These are phyloP conservation scores for Diaporthe capsici DNA, from an alignment of 2,329 filamentous ascomycete species.

Conservation along the genomic window DNA sequence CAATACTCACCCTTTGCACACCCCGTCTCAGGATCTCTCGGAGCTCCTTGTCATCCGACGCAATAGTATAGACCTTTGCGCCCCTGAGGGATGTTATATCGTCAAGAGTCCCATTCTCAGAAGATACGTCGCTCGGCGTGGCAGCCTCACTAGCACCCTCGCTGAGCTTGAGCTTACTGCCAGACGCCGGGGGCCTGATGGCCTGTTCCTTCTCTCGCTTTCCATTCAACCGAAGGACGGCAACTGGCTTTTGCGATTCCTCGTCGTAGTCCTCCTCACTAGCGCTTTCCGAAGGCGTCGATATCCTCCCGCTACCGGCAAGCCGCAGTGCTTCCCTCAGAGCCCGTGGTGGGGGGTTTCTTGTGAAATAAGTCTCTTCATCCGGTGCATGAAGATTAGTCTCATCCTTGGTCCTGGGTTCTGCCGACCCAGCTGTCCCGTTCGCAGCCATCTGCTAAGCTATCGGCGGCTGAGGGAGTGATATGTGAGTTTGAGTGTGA, in stretches of 20 bases:
- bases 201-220: constrained; percentile 43
- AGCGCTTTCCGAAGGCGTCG: constrained; percentile 54
- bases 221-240: constrained; percentile 44
- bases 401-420: background rate
- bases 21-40: constrained; percentile 54
- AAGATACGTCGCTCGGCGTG: constrained; percentile 38
- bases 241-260: constrained; percentile 44
- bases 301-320: constrained; percentile 33
- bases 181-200: constrained; percentile 39
- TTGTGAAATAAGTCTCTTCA: constrained; percentile 24
- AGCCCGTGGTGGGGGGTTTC: constrained; percentile 37
- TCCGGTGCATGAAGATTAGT: background rate
- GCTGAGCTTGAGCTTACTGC: constrained; percentile 40
- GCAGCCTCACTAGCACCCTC: constrained; percentile 33
- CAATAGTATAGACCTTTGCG: constrained; percentile 45
- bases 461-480: background rate
- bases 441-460: constrained; percentile 37
- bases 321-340: constrained; percentile 45
- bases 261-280: constrained; percentile 64
- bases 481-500: background rate
- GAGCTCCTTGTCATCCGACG: constrained; percentile 55
- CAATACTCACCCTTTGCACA: constrained; percentile 47
- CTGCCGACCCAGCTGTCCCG: constrained; percentile 28
- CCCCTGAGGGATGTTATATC: constrained; percentile 39
- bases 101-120: constrained; percentile 38